Percentiles rank a stretch among this genome's conserved stretches.
These are phyloP conservation scores for Stephania japonica DNA, from an alignment of 164 flowering plant genomes.

Conservation along the genomic window DNA sequence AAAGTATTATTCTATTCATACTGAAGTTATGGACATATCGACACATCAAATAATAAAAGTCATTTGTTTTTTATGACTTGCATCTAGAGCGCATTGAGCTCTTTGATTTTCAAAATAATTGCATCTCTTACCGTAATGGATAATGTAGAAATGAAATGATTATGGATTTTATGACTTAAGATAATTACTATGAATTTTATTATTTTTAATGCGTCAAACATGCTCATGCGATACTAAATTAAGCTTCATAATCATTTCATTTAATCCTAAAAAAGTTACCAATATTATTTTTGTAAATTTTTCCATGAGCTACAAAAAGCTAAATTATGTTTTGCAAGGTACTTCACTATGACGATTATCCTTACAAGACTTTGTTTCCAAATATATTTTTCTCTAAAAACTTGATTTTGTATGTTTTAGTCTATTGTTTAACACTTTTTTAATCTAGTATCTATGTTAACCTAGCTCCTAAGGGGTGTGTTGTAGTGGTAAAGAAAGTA, in stretches of 20 bases:
- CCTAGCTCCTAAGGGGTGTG: too few species aligned
- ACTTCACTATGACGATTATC: too few species aligned
- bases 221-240: background rate
- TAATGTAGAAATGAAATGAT: too few species aligned
- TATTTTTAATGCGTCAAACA: background rate
- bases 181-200: background rate
- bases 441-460: background rate
- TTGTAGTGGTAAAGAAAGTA: too few species aligned
- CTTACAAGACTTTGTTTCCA: too few species aligned
- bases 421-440: too few species aligned
- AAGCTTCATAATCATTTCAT: background rate
- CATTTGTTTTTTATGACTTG: background rate
- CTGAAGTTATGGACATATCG: background rate
- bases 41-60: background rate
- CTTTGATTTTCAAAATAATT: too few species aligned
- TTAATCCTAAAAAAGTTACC: background rate
- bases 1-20: background rate
- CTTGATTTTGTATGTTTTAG: too few species aligned
- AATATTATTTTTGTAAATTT: background rate
- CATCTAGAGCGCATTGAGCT: background rate
- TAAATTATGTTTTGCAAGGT: too few species aligned
- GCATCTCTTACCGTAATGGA: too few species aligned
- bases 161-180: background rate
- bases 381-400: too few species aligned
- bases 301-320: slow-evolving; percentile 5